These are phyloP conservation scores for Clitocybe nebularis DNA, from an alignment of 1,284 basidiomycete species.

Conservation along the genomic window DNA sequence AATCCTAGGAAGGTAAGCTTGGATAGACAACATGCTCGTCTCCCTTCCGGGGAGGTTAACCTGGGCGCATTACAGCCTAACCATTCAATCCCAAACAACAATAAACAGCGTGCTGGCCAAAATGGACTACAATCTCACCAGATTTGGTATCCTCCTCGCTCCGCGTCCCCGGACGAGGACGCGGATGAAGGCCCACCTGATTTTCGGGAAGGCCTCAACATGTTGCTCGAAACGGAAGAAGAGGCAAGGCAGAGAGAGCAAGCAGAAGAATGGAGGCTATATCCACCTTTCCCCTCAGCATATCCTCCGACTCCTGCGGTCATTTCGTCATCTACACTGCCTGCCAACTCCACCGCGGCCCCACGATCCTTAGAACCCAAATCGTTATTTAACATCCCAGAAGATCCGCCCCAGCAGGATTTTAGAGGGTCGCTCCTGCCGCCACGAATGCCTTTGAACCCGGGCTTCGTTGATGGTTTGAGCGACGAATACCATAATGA, in stretches of 20 bases:
- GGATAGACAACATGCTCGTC: conserved; percentile 1
- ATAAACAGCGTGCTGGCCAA: conserved; percentile 2
- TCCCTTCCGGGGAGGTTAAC: conserved; percentile 3
- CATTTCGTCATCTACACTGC: conserved; percentile 15
- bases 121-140: conserved; percentile 20
- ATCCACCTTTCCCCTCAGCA: conserved; percentile 39
- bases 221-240: conserved; percentile 8
- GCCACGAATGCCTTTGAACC: conserved; percentile 53
- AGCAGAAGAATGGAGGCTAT: conserved; percentile 41
- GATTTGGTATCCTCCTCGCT: conserved; percentile 38
- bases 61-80: conserved; percentile 4
- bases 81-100: conserved; percentile 4
- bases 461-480: conserved; percentile 54
- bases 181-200: neutral
- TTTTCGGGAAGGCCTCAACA: neutral
- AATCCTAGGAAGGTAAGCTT: conserved; percentile 13
- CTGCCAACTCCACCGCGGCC: conserved; percentile 12
- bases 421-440: conserved; percentile 61
- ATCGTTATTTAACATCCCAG: conserved; percentile 13
- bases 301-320: conserved; percentile 39
- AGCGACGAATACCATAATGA: conserved; percentile 38
- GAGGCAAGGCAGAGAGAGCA: conserved; percentile 17
- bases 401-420: conserved; percentile 41
- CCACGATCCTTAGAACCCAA: conserved; percentile 4
- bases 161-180: conserved; percentile 27